These are phyloP conservation scores for Rubroboletus satanas DNA, from an alignment of 768 basidiomycete species.

Conservation along the genomic window DNA sequence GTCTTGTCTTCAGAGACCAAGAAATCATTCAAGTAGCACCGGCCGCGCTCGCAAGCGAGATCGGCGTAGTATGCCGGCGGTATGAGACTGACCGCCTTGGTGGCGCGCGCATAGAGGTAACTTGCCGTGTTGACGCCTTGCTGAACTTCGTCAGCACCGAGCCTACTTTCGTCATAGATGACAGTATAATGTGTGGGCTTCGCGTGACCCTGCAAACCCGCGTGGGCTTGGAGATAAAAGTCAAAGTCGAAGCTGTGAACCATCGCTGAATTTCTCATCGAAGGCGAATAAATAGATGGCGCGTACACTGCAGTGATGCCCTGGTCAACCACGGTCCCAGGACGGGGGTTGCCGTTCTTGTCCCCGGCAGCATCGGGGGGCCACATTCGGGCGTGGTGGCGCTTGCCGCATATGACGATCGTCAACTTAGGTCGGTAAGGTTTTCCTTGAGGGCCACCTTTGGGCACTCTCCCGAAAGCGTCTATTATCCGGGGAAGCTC, in stretches of 20 bases:
- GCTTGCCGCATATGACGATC: slow-evolving; percentile 80
- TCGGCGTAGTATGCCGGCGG: slow-evolving; percentile 82
- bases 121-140: slow-evolving; percentile 63
- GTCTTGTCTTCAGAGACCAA: slow-evolving; percentile 54
- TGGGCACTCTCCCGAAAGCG: slow-evolving; percentile 49
- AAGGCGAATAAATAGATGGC: not conserved
- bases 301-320: slow-evolving; percentile 68
- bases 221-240: slow-evolving; percentile 70
- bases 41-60: slow-evolving; percentile 75
- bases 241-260: slow-evolving; percentile 56
- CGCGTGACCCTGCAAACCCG: slow-evolving; percentile 67
- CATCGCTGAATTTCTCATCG: not conserved
- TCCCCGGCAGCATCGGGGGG: slow-evolving; percentile 50
- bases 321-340: slow-evolving; percentile 78
- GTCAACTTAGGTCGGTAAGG: slow-evolving; percentile 61
- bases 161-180: slow-evolving; percentile 69
- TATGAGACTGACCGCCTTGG: slow-evolving; percentile 76
- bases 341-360: slow-evolving; percentile 69
- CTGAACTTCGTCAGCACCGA: slow-evolving; percentile 72
- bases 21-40: slow-evolving; percentile 73
- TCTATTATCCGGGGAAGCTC: slow-evolving; percentile 62
- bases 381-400: slow-evolving; percentile 56
- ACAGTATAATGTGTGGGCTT: slow-evolving; percentile 77
- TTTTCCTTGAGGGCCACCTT: slow-evolving; percentile 37
- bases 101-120: slow-evolving; percentile 80